Evolutionary conservation across 371 early-diverging fungal species (phyloP).

Genomic region (Lichtheimia ramosa): DNA sequence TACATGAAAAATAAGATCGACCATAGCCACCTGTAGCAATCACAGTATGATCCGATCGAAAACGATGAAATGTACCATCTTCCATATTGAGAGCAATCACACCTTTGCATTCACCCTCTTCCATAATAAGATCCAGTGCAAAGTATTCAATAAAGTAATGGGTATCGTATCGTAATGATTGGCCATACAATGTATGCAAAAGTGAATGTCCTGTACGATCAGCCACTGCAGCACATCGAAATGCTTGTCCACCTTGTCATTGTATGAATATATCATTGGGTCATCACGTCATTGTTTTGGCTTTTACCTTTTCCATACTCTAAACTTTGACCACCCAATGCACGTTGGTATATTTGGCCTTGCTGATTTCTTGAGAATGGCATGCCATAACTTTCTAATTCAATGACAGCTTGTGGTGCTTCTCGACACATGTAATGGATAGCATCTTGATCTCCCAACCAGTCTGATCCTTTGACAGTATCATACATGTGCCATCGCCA

Average conservation of each 20-base stretch:
- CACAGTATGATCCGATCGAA: conserved; percentile 97
- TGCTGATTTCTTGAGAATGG: conserved; percentile 97
- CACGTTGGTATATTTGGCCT: conserved; percentile 98
- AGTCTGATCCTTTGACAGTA: conserved; percentile 98
- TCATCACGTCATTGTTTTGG: too few relatives aligned
- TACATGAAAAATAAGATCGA: conserved; percentile 97
- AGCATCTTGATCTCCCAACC: conserved; percentile 98
- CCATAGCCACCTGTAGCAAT: conserved; percentile 99
- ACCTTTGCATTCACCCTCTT: conserved; percentile 96
- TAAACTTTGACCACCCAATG: conserved; percentile 95
- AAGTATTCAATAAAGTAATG: conserved; percentile 98
- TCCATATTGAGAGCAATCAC: conserved; percentile 96
- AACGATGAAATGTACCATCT: conserved; percentile 96
- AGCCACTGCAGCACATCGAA: conserved; percentile 97
- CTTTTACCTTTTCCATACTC: conserved; percentile 79
- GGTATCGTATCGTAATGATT: conserved; percentile 93
- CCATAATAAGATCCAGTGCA: conserved; percentile 97
- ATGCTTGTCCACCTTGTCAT: conserved; percentile 89
- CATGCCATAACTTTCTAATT: conserved; percentile 97
- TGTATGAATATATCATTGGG: neutral
- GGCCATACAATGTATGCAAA: conserved; percentile 96
- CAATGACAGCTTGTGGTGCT: conserved; percentile 94
- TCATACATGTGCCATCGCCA: conserved; percentile 99
- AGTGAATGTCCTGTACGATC: conserved; percentile 99
- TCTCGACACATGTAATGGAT: conserved; percentile 99